phyloP scores from a whole-genome alignment of 176 grass and related monocot species.

The Carex cristatella region DNA sequence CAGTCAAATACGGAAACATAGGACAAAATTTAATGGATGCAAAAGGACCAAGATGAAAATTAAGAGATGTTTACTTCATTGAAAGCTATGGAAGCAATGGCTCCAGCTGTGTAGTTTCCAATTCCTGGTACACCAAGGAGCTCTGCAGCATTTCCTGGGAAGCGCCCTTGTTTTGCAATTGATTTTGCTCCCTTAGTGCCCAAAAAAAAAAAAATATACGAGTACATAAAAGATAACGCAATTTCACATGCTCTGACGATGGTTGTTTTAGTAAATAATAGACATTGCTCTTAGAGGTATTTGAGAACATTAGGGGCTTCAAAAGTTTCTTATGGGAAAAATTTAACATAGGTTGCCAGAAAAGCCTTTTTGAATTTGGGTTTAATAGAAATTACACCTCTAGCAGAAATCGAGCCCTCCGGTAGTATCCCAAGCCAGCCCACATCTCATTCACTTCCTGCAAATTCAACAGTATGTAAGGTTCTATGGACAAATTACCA shows the following conservation, averaged over 20 bases:
- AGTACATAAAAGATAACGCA: neutral
- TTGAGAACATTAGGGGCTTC: neutral
- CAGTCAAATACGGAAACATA: neutral
- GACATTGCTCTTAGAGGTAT: neutral
- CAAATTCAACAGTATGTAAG: neutral
- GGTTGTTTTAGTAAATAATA: neutral
- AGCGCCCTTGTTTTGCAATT: conserved; percentile 49
- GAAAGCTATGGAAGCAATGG: conserved; percentile 93
- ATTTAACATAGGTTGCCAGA: conserved; percentile 4
- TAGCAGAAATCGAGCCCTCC: conserved; percentile 89
- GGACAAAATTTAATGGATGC: neutral
- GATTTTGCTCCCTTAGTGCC: conserved; percentile 68
- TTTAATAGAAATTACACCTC: conserved; percentile 44
- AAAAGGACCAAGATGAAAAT: neutral
- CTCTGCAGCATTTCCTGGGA: conserved; percentile 48
- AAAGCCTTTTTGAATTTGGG: neutral
- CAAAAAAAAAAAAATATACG: neutral
- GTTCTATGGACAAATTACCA: conserved; percentile 13
- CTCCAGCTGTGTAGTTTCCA: conserved; percentile 88
- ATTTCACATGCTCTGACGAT: neutral
- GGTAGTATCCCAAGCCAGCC: conserved; percentile 91
- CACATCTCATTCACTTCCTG: conserved; percentile 98
- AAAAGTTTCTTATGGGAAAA: conserved; percentile 17
- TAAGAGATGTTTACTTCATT: conserved; percentile 49
- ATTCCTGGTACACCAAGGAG: conserved; percentile 73